These are phyloP conservation scores for Beauveria medogensis DNA, from an alignment of 2,329 filamentous ascomycete genomes.

Conservation along the genomic window DNA sequence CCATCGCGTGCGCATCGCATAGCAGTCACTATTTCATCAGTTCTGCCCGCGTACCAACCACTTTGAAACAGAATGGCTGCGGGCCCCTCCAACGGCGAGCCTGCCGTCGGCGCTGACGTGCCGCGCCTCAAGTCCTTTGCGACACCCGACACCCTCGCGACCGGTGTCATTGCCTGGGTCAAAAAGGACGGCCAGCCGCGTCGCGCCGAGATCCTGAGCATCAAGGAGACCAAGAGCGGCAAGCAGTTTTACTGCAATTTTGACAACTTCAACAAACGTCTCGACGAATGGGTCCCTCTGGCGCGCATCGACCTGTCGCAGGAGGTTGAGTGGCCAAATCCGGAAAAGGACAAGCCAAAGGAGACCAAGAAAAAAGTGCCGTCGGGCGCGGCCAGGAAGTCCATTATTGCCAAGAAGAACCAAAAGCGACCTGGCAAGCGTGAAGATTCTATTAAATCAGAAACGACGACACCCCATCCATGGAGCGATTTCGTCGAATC, in stretches of 20 bases:
- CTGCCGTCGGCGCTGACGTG: conserved; percentile 47
- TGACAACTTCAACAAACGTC: conserved; percentile 90
- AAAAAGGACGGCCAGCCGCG: conserved; percentile 71
- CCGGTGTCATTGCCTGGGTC: conserved; percentile 54
- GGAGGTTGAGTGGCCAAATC: conserved; percentile 93
- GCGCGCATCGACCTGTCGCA: conserved; percentile 76
- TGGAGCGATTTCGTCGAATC: conserved; percentile 45
- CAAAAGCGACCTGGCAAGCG: conserved; percentile 48
- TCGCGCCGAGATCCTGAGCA: conserved; percentile 93
- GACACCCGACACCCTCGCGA: conserved; percentile 68
- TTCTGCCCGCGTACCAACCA: not conserved
- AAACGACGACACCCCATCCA: conserved; percentile 45
- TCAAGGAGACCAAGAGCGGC: conserved; percentile 80
- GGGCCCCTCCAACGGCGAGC: conserved; percentile 40
- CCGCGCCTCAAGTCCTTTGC: conserved; percentile 68
- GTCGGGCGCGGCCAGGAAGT: conserved; percentile 50
- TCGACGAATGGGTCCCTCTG: conserved; percentile 79
- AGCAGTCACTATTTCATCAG: not conserved
- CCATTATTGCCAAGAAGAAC: conserved; percentile 44
- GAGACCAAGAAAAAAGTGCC: conserved; percentile 61
- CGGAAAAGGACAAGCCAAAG: conserved; percentile 77
- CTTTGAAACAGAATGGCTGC: conserved; percentile 37
- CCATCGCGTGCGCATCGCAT: not conserved
- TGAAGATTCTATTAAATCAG: conserved; percentile 46
- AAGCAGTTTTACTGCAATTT: conserved; percentile 95